Evolutionary conservation across 331 rosid genomes (phyloP).

Genomic region (Spiraea crenata): DNA sequence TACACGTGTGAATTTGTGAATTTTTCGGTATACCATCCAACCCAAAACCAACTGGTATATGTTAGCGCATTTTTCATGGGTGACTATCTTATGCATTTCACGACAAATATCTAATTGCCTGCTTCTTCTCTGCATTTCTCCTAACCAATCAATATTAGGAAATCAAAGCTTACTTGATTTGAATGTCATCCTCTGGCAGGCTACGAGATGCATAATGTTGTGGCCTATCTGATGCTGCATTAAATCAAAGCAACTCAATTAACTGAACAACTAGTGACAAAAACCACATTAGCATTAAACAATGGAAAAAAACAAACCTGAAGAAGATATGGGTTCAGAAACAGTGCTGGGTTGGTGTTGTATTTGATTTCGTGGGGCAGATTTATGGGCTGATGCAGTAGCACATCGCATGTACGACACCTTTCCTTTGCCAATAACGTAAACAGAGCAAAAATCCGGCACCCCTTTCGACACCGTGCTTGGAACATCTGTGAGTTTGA

Average conservation of each 20-base stretch:
- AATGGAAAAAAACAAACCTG: slow-evolving; percentile 16
- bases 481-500: slow-evolving; percentile 53
- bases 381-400: slow-evolving; percentile 25
- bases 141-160: too few species aligned
- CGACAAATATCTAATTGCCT: too few species aligned
- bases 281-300: slow-evolving; percentile 13
- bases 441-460: slow-evolving; percentile 62
- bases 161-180: background rate
- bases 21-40: too few species aligned
- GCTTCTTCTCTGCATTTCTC: too few species aligned
- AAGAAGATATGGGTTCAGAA: slow-evolving; percentile 21
- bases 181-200: slow-evolving; percentile 4
- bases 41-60: too few species aligned
- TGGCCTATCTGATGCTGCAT: background rate
- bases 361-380: slow-evolving; percentile 17
- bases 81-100: too few species aligned
- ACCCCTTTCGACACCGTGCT: slow-evolving; percentile 49
- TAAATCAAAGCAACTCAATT: background rate
- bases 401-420: slow-evolving; percentile 40
- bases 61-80: too few species aligned
- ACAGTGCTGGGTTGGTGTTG: slow-evolving; percentile 20
- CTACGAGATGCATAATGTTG: background rate
- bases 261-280: background rate
- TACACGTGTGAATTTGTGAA: too few species aligned
- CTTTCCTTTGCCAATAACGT: slow-evolving; percentile 57